Conservation (phyloP, 495 filamentous ascomycete species). For the Staphylotrichum longicolle region DNA sequence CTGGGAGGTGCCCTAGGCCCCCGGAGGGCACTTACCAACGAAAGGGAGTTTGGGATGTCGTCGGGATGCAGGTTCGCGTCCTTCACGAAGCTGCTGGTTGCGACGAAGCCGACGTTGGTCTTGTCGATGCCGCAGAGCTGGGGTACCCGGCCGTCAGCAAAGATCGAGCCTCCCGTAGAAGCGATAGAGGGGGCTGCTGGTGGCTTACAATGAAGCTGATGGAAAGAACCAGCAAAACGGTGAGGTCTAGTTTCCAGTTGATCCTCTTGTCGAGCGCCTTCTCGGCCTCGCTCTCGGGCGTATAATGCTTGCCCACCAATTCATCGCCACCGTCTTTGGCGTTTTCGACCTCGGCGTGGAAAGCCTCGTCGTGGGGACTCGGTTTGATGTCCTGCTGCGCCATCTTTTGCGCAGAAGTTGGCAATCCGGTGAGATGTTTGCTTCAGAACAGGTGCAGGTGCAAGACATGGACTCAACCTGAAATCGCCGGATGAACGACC, state of each 20-base stretch:
- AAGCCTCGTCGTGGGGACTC: not conserved
- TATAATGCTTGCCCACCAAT: not conserved
- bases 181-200: not conserved
- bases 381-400: not conserved
- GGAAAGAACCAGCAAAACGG: not conserved
- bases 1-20: too few species aligned
- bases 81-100: constrained; percentile 9
- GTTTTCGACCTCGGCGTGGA: not conserved
- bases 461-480: too few species aligned
- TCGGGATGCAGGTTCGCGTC: constrained; percentile 9
- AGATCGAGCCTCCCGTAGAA: not conserved
- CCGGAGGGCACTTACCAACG: not conserved
- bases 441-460: too few species aligned
- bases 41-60: constrained; percentile 5
- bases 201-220: constrained; percentile 7
- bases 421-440: too few species aligned
- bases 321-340: not conserved
- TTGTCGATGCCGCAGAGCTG: constrained; percentile 13
- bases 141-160: not conserved
- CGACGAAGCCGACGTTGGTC: constrained; percentile 8
- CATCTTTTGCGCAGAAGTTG: not conserved
- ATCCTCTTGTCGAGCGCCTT: constrained; percentile 1
- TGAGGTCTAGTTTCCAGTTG: constrained; percentile 1
- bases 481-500: too few species aligned
- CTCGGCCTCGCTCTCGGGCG: not conserved